These are phyloP conservation scores for Fusarium globosum DNA, from an alignment of 2,329 filamentous ascomycete genomes.

Conservation along the genomic window DNA sequence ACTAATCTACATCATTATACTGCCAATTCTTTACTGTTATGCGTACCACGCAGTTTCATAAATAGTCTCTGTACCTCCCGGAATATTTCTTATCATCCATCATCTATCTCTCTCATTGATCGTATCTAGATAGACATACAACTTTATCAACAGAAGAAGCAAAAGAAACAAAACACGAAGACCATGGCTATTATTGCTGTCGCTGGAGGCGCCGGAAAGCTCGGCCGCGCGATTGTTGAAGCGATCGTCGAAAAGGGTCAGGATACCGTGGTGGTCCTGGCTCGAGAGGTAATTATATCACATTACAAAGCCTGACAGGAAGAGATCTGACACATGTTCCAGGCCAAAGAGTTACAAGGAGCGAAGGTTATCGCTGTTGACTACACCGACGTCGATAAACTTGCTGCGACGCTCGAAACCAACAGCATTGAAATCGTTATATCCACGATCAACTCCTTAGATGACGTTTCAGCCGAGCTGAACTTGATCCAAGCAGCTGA, in stretches of 20 bases:
- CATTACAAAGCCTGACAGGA: background rate
- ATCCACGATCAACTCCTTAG: background rate
- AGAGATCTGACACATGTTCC: background rate
- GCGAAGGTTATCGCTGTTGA: background rate
- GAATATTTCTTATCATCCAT: background rate
- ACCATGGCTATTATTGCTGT: background rate
- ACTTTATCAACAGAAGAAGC: no score
- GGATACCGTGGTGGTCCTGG: background rate
- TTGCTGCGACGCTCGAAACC: background rate
- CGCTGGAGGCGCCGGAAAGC: background rate
- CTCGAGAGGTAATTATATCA: background rate
- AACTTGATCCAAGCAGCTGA: background rate
- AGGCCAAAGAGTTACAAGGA: background rate
- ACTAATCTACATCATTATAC: background rate
- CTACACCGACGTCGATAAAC: background rate
- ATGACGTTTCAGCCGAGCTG: background rate
- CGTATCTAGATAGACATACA: no score
- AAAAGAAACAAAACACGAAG: no score
- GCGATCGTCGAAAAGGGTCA: background rate
- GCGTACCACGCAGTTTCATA: background rate
- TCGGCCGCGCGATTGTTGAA: background rate
- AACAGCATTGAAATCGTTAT: background rate
- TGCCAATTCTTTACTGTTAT: background rate
- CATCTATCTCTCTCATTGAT: accelerated
- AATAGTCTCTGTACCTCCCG: background rate